phyloP scores from a whole-genome alignment of 306 rosid species.

The Lathyrus oleraceus region DNA sequence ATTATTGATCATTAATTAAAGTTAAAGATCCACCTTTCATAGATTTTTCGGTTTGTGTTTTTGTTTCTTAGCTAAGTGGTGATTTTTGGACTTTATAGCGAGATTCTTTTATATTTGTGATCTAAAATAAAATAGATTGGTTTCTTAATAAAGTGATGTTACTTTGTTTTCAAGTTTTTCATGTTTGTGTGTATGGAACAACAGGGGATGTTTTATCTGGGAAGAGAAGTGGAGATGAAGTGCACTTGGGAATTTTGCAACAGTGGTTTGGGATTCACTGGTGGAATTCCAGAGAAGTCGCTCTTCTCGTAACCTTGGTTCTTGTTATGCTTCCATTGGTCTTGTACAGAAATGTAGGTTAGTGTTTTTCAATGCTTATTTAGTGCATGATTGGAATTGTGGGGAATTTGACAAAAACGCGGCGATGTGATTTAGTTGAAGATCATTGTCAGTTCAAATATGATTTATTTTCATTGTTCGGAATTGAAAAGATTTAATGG shows the following conservation, averaged over 20 bases:
- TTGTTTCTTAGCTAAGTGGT: no score
- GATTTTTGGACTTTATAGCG: neutral
- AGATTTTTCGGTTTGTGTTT: no score
- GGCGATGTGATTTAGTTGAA: no score
- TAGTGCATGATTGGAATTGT: neutral
- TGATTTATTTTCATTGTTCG: neutral
- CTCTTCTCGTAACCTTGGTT: conserved; percentile 54
- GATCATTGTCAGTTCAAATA: no score
- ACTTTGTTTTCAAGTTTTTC: neutral
- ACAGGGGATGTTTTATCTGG: conserved; percentile 89
- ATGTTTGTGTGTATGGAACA: conserved; percentile 15
- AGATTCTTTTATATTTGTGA: neutral
- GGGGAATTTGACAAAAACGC: no score
- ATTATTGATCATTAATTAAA: neutral
- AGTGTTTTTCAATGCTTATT: conserved; percentile 24
- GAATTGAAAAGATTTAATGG: conserved; percentile 1
- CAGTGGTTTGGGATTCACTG: conserved; percentile 91
- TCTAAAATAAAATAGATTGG: neutral
- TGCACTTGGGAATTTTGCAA: conserved; percentile 82
- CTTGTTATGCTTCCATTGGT: conserved; percentile 75
- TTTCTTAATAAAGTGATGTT: neutral
- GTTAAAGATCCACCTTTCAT: no score
- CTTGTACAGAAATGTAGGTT: conserved; percentile 70
- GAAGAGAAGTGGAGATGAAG: conserved; percentile 46
- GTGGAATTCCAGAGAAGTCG: conserved; percentile 88